A percentile compares a stretch with the other conserved stretches of the same genome.
Conservation (phyloP, 257 asterid species). For the Hygrophila difformis region DNA sequence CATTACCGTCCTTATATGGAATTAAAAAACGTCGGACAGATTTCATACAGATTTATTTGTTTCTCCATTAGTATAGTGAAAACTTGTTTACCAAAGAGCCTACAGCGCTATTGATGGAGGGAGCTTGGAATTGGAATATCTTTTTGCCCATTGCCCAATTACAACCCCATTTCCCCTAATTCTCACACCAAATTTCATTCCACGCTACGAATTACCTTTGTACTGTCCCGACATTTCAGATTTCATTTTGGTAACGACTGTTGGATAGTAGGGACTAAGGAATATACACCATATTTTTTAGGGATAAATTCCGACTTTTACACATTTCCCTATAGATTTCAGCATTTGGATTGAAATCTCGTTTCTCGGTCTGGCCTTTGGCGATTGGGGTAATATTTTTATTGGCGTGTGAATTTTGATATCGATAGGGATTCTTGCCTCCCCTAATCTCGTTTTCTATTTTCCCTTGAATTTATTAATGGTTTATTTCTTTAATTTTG, state of each 20-base stretch:
- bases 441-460: constrained; percentile 1
- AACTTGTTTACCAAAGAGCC: too few relatives aligned
- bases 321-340: constrained; percentile 1
- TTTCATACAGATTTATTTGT: too few relatives aligned
- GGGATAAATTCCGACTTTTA: neutral
- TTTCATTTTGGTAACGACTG: constrained; percentile 13
- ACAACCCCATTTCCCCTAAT: constrained; percentile 27
- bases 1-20: too few relatives aligned
- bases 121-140: too few relatives aligned
- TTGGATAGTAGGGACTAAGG: constrained; percentile 9
- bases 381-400: constrained; percentile 20
- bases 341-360: constrained; percentile 17
- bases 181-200: constrained; percentile 18
- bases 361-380: constrained; percentile 19
- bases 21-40: too few relatives aligned
- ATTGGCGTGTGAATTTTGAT: constrained; percentile 13
- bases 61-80: too few relatives aligned
- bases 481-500: too few relatives aligned
- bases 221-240: constrained; percentile 5
- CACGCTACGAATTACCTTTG: constrained; percentile 13
- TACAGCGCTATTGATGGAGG: too few relatives aligned
- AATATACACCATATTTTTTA: neutral
- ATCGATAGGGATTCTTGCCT: constrained; percentile 1
- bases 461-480: too few relatives aligned
- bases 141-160: too few relatives aligned